Base-by-base conservation (phyloP, 805 yeast species). In the Candida fluviatilis region DNA sequence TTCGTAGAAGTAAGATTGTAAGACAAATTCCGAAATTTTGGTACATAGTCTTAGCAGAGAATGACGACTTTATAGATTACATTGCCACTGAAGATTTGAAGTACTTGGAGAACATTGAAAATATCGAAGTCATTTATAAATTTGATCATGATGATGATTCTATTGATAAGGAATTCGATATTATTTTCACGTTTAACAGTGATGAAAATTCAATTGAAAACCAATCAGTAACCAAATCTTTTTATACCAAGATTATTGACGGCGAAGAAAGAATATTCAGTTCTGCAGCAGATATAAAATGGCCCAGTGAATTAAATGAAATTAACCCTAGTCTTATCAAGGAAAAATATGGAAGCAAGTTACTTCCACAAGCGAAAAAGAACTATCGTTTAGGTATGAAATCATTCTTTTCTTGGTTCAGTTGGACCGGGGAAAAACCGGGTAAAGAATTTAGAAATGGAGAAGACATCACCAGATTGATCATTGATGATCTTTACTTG, bases 321-420 rank as follows among this genome's bases (percentile, higher is more conserved):
- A 76, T 80, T 18, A 75, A 82, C 46, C 87, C 95, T 1, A 50
- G 55, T 2, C 49, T 59, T 33, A 71, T 82, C 31, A 67, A 69
- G 35, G 64, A 68, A 28, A 53, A 54, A 39, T 43, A 41, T 4
- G 55, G 53, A 11, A 55, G 55, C 15, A 66, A 69, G 21, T 62
- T 78, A 31, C 48, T 67, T n/a, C 45, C 58, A 15, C 76, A 71
- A 15, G 80, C 78, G 31, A 82, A 82, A 57, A 78, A 73, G 49
- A 65, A 67, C 39, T 83, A 83, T 52, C 63, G 90, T 41, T 53
- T 69, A 14, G 90, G 90, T 4, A 82, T 82, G 88, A 81, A 82
- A 52, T 80, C 91, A 11, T 83, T 91, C 52, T 90, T 91, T 59
- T 82, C 88, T 4, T 90, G 90, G 82, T 90, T 89, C 55, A 66